Conservation (phyloP, 1,284 basidiomycete species). For the Naganishia liquefaciens region DNA sequence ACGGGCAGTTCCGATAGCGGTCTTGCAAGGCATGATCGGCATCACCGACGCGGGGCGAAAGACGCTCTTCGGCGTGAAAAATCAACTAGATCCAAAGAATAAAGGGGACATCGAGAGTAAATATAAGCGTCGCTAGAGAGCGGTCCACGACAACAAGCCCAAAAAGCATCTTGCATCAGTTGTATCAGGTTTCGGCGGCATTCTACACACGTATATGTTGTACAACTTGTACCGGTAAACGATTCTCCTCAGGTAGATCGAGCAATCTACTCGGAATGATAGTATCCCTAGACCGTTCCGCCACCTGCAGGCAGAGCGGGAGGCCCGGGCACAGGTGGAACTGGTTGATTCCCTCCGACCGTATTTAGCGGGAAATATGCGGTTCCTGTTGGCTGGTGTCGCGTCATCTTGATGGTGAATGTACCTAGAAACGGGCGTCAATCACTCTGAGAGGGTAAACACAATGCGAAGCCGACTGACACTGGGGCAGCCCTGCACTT, state of each 20-base stretch:
- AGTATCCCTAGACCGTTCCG: slow-evolving; percentile 3
- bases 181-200: neutral
- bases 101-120: slow-evolving; percentile 80
- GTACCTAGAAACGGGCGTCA: slow-evolving; percentile 13
- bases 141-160: neutral
- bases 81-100: slow-evolving; percentile 78
- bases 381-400: slow-evolving; percentile 22
- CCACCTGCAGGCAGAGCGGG: neutral
- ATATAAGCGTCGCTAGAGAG: slow-evolving; percentile 62
- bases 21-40: slow-evolving; percentile 94
- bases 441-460: neutral
- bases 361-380: slow-evolving; percentile 26
- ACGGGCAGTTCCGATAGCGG: slow-evolving; percentile 92
- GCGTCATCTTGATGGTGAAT: slow-evolving; percentile 28
- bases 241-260: neutral
- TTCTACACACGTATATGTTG: neutral
- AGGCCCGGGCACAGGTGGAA: slow-evolving; percentile 3
- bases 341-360: slow-evolving; percentile 21
- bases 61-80: slow-evolving; percentile 87
- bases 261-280: neutral
- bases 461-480: slow-evolving; percentile 56
- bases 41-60: slow-evolving; percentile 94
- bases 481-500: slow-evolving; percentile 77
- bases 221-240: slow-evolving; percentile 9
- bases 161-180: neutral